Percentiles rank a stretch among this genome's conserved stretches.
phyloP scores from a whole-genome alignment of 2,329 filamentous ascomycete genomes.

The Plectosphaerella sp. region DNA sequence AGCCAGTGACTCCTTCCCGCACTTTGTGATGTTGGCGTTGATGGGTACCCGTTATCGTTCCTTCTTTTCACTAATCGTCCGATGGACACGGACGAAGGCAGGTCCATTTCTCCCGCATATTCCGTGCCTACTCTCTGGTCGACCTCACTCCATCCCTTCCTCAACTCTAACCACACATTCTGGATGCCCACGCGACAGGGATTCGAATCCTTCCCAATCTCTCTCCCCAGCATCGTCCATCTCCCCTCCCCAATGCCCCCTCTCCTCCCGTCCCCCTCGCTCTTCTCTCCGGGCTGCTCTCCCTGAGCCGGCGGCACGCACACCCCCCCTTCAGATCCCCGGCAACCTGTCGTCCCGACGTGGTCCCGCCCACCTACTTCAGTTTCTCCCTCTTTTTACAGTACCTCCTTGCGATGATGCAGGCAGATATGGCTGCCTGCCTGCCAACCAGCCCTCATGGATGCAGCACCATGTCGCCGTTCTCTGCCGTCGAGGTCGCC shows the following conservation, averaged over 20 bases:
- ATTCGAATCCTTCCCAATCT: conserved; percentile 10
- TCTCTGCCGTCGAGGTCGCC: too few species aligned
- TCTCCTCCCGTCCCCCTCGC: background rate
- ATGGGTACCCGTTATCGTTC: too few species aligned
- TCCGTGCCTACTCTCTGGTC: background rate
- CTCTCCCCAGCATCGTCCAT: background rate
- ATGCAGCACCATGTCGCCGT: too few species aligned
- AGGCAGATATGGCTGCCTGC: too few species aligned
- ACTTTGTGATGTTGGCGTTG: too few species aligned
- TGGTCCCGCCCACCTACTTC: too few species aligned
- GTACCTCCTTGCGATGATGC: too few species aligned
- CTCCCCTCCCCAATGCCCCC: background rate
- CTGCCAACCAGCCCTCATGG: too few species aligned
- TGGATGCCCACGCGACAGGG: conserved; percentile 6
- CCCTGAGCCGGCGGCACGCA: background rate
- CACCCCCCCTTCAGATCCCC: background rate
- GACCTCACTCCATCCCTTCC: background rate
- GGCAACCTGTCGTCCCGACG: too few species aligned
- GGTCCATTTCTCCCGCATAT: background rate
- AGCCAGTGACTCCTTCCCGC: too few species aligned
- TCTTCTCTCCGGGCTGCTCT: background rate
- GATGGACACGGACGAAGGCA: background rate
- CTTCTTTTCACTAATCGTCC: too few species aligned
- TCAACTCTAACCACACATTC: background rate
- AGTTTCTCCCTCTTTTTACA: too few species aligned